Evolutionary conservation across 208 protist genomes (phyloP), one percentile per base, ranked within the genome.

Genomic region (Leishmania aethiopica): DNA sequence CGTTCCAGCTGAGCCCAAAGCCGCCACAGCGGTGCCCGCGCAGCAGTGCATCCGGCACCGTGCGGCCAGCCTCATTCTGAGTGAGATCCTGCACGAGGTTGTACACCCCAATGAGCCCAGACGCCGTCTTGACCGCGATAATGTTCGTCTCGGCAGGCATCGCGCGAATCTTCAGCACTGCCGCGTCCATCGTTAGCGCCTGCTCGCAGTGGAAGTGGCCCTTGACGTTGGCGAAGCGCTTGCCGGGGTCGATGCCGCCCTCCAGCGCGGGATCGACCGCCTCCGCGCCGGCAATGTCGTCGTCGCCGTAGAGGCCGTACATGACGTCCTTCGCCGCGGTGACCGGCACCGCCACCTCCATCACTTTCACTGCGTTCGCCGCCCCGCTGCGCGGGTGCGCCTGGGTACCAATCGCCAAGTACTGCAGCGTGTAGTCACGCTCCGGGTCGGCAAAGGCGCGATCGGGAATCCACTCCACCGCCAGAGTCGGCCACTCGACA

Each of bases 391-490:
- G 35, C 32, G 82, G 82, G 64, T 85, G 82, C 47, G 85, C 80
- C 81, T 93, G 89, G 1, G 89, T 89, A 70, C 91, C 91, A 35
- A 92, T 76, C 22, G 86, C 84, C 70, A 94, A 55, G 83, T 88
- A 93, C 78, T 93, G 85, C 79, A 93, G 76, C 45, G 87, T 89
- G 88, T 92, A 94, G 84, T 93, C 89, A 25, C 84, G 80, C 82
- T 86, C 88, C 13, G 86, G 80, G 67, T 90, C 87, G 25, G 55
- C 77, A 45, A 90, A 89, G 49, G 75, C 35, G 45, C 86, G 86
- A 51, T 91, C 83, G 8, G 91, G 81, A 51, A 94, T 86, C 91
- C 91, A 94, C 82, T 92, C 91, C 37, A 94, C 81, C 51, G 88
- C 82, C 42, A 93, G 82, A 70, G 85, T 83, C 47, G 91, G 91